Conservation (phyloP, 805 yeast species). For the Schizosaccharomyces cryophilus region DNA sequence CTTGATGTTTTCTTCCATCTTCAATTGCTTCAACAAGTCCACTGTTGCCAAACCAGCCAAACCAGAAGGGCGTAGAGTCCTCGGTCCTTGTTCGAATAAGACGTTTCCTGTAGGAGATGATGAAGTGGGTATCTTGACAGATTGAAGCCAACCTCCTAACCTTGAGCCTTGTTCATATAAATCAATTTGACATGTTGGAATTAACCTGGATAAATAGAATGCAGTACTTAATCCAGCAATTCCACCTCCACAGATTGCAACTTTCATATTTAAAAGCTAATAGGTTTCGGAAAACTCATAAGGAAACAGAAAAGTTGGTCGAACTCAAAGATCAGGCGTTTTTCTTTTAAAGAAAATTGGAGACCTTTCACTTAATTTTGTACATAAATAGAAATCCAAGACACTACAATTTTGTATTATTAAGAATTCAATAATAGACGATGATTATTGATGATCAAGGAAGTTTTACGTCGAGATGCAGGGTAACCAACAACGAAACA, state of each 20-base stretch:
- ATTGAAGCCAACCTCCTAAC: slow-evolving; percentile 60
- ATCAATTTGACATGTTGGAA: slow-evolving; percentile 18
- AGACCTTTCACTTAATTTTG: too few species aligned
- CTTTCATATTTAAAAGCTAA: background rate
- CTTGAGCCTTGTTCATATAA: slow-evolving; percentile 31
- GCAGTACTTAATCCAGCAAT: slow-evolving; percentile 61
- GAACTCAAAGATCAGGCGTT: background rate
- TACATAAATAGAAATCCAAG: too few species aligned
- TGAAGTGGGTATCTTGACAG: slow-evolving; percentile 10
- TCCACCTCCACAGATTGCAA: slow-evolving; percentile 38
- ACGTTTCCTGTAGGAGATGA: slow-evolving; percentile 11
- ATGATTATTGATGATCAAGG: too few species aligned
- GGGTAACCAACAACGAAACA: too few species aligned
- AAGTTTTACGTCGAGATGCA: too few species aligned
- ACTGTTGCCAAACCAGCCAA: slow-evolving; percentile 23
- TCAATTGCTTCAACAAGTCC: slow-evolving; percentile 28
- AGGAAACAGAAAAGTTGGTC: background rate
- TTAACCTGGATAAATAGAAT: slow-evolving; percentile 23
- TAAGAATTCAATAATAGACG: too few species aligned
- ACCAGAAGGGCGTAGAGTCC: slow-evolving; percentile 49
- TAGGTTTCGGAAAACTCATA: background rate
- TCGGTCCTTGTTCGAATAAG: slow-evolving; percentile 62
- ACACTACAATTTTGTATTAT: too few species aligned
- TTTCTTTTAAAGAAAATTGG: background rate
- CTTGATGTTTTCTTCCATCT: slow-evolving; percentile 22